phyloP scores from a whole-genome alignment of 192 early-diverging fungal genomes.

The Pecoramyces ruminantium region DNA sequence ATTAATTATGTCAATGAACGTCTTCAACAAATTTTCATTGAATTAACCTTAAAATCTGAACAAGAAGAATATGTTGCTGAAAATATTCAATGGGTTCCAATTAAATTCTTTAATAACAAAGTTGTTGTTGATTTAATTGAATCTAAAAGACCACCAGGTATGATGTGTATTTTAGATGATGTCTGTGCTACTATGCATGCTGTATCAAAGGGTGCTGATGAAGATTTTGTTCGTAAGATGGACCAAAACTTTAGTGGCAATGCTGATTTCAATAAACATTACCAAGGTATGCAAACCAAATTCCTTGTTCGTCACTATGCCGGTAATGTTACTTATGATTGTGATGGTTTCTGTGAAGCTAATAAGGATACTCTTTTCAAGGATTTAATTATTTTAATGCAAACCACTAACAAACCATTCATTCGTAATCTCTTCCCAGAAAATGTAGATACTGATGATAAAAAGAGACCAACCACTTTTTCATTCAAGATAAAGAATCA shows the following conservation, averaged over 20 bases:
- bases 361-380: slow-evolving; percentile 94
- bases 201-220: slow-evolving; percentile 36
- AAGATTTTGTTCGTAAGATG: slow-evolving; percentile 21
- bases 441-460: slow-evolving; percentile 65
- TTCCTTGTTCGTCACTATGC: slow-evolving; percentile 88
- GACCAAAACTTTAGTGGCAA: background rate
- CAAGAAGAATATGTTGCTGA: slow-evolving; percentile 29
- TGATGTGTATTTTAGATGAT: slow-evolving; percentile 87
- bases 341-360: slow-evolving; percentile 88
- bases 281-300: slow-evolving; percentile 30
- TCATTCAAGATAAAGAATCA: slow-evolving; percentile 85
- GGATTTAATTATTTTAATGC: slow-evolving; percentile 77
- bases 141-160: slow-evolving; percentile 82
- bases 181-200: slow-evolving; percentile 96
- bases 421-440: slow-evolving; percentile 76
- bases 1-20: slow-evolving; percentile 24
- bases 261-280: slow-evolving; percentile 13
- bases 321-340: slow-evolving; percentile 82
- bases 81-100: slow-evolving; percentile 96
- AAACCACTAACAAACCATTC: slow-evolving; percentile 59
- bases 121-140: slow-evolving; percentile 97
- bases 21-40: background rate
- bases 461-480: slow-evolving; percentile 94
- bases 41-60: background rate
- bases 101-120: slow-evolving; percentile 98